Conservation (phyloP, 306 rosid species). For the Citrullus mucosospermus region DNA sequence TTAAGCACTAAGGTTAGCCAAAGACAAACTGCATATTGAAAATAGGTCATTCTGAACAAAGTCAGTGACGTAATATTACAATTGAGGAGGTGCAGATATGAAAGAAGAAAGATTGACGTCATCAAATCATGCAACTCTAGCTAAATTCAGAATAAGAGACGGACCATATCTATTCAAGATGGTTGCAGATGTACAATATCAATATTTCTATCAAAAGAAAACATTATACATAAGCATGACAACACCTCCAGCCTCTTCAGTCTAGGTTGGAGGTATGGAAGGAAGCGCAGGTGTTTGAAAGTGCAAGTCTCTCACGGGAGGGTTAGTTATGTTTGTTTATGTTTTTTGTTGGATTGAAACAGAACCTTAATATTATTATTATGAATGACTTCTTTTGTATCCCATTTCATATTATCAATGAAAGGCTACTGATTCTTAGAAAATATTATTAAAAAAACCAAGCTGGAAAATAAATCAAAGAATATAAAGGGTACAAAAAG, state of each 20-base stretch:
- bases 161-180: neutral
- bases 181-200: neutral
- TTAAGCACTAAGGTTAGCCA: slow-evolving; percentile 56
- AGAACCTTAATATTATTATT: neutral
- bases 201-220: neutral
- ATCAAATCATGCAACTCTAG: neutral
- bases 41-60: neutral
- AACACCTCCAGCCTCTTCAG: neutral
- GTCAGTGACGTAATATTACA: neutral
- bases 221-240: neutral
- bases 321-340: neutral
- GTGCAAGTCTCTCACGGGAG: neutral
- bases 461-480: neutral
- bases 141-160: neutral
- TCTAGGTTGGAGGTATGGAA: neutral
- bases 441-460: too few relatives aligned
- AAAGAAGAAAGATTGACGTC: neutral
- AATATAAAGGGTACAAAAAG: neutral
- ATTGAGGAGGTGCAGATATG: neutral
- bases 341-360: neutral
- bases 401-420: neutral
- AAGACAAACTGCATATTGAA: slow-evolving; percentile 10
- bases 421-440: neutral
- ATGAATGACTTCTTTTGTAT: neutral
- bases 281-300: neutral